phyloP scores from a whole-genome alignment of 352 stramenopile species.

The Phytophthora sp. region DNA sequence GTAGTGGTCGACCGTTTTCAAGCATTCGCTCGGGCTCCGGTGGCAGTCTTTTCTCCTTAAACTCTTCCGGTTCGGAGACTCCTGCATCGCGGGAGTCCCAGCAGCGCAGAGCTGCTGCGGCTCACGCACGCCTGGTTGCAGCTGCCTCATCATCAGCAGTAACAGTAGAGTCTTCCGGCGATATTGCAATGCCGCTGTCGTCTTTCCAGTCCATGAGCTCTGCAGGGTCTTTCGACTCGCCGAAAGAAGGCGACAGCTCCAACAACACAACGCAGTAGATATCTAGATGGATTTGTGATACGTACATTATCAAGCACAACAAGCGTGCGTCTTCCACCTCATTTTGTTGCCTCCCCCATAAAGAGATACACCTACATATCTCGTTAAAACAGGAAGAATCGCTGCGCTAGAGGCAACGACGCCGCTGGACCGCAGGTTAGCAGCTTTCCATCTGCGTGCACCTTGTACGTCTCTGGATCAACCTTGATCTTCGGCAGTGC shows the following conservation, averaged over 20 bases:
- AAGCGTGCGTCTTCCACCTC: background rate
- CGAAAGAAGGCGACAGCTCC: constrained; percentile 22
- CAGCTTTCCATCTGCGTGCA: constrained; percentile 89
- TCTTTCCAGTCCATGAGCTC: constrained; percentile 36
- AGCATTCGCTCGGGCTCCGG: constrained; percentile 34
- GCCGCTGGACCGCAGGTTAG: constrained; percentile 88
- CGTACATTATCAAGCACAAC: constrained; percentile 24
- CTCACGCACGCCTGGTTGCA: constrained; percentile 31
- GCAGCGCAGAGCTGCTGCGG: constrained; percentile 20
- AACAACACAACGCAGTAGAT: constrained; percentile 27
- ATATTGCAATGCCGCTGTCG: constrained; percentile 29
- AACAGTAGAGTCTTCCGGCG: constrained; percentile 29
- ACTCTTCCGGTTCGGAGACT: constrained; percentile 31
- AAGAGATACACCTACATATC: background rate
- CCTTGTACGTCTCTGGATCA: constrained; percentile 97
- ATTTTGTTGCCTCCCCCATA: background rate
- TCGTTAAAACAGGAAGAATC: constrained; percentile 94
- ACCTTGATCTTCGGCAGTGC: constrained; percentile 93
- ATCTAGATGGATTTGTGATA: constrained; percentile 21
- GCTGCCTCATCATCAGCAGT: constrained; percentile 28
- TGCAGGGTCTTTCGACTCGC: constrained; percentile 27
- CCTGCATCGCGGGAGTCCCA: constrained; percentile 15
- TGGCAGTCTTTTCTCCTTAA: constrained; percentile 39
- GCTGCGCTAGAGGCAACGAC: constrained; percentile 90
- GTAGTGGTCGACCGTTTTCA: constrained; percentile 26